These are phyloP conservation scores for Fusarium dlaminii DNA, from an alignment of 2,329 filamentous ascomycete genomes.

Conservation along the genomic window DNA sequence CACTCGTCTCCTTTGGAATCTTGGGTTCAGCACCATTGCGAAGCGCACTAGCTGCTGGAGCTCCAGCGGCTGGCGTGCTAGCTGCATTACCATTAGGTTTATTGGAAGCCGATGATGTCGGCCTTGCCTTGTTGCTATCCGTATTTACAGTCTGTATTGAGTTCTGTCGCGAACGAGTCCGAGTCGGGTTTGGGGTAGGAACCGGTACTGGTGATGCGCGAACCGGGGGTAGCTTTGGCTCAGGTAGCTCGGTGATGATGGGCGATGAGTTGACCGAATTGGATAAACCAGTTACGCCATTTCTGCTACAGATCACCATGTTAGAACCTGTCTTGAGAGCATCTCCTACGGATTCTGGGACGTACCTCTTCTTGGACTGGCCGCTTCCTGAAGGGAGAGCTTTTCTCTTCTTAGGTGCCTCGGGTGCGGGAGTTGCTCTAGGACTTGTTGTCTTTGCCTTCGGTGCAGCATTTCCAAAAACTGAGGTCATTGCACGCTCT, in stretches of 20 bases:
- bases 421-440: conserved; percentile 72
- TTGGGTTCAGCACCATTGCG: conserved; percentile 57
- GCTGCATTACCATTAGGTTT: conserved; percentile 64
- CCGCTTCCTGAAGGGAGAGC: conserved; percentile 71
- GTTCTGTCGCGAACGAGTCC: conserved; percentile 79
- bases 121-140: conserved; percentile 64
- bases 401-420: conserved; percentile 78
- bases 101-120: conserved; percentile 68
- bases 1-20: conserved; percentile 57
- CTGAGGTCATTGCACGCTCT: conserved; percentile 75
- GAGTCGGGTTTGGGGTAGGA: conserved; percentile 67
- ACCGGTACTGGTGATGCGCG: conserved; percentile 69
- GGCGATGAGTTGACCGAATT: conserved; percentile 81
- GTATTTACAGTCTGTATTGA: conserved; percentile 67
- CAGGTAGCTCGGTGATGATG: conserved; percentile 73
- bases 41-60: conserved; percentile 43
- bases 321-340: conserved; percentile 17
- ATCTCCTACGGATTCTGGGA: conserved; percentile 15
- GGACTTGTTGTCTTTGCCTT: conserved; percentile 73
- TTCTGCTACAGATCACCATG: conserved; percentile 43
- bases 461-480: conserved; percentile 59
- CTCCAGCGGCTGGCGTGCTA: conserved; percentile 50
- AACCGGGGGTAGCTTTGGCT: conserved; percentile 59
- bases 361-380: conserved; percentile 82
- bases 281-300: conserved; percentile 63